Evolutionary conservation across 768 basidiomycete genomes (phyloP).

Genomic region (Kwoniella shandongensis): DNA sequence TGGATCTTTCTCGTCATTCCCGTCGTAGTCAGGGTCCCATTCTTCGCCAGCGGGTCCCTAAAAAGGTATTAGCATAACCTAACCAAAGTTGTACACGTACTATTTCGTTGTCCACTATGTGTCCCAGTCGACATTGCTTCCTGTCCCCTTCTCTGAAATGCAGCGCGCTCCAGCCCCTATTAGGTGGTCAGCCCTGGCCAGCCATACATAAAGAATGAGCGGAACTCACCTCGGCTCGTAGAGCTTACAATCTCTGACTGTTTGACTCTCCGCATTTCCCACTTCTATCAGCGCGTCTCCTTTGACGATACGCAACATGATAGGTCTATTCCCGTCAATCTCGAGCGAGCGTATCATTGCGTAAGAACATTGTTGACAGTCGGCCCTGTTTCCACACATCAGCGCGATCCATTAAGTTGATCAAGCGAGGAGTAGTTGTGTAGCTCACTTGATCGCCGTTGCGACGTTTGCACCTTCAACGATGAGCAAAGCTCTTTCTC

Average conservation of each 20-base stretch:
- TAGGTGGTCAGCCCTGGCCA: neutral
- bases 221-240: conserved; percentile 52
- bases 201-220: neutral
- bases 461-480: conserved; percentile 50
- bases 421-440: neutral
- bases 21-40: conserved; percentile 54
- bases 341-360: conserved; percentile 45
- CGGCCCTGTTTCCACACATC: too few species aligned
- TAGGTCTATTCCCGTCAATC: conserved; percentile 53
- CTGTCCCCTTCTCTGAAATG: conserved; percentile 54
- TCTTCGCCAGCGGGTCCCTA: conserved; percentile 55
- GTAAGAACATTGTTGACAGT: conserved; percentile 46
- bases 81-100: conserved; percentile 25
- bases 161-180: conserved; percentile 53
- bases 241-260: conserved; percentile 49
- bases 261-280: conserved; percentile 51
- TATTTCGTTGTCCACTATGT: conserved; percentile 50
- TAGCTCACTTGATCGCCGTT: conserved; percentile 51
- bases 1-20: conserved; percentile 33
- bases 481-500: conserved; percentile 47
- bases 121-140: conserved; percentile 48
- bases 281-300: conserved; percentile 51
- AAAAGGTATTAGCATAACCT: neutral
- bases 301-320: conserved; percentile 45
- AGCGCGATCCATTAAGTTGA: neutral